Evolutionary conservation across 192 early-diverging fungal species (phyloP).

Genomic region (Coemansia sp.): DNA sequence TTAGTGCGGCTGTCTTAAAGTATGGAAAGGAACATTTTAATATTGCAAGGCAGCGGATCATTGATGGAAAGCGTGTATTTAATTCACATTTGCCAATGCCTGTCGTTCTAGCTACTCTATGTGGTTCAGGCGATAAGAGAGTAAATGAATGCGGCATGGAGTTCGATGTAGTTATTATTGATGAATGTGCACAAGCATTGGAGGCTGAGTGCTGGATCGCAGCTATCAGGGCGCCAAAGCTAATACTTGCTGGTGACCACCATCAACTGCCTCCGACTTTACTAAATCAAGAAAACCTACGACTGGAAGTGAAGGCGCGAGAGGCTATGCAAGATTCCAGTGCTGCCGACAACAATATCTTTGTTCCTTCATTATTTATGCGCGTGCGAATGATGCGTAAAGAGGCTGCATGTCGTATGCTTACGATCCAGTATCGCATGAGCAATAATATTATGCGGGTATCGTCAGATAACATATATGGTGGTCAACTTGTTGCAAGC

Average conservation of each 20-base stretch:
- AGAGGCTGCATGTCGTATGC: slow-evolving; percentile 1
- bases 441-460: not conserved
- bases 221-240: slow-evolving; percentile 60
- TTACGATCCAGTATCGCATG: slow-evolving; percentile 11
- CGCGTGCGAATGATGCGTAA: not conserved
- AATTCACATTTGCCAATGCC: slow-evolving; percentile 10
- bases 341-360: not conserved
- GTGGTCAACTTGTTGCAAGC: not conserved
- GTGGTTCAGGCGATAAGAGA: slow-evolving; percentile 54
- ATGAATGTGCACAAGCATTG: slow-evolving; percentile 76
- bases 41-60: too few relatives aligned
- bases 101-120: slow-evolving; percentile 76
- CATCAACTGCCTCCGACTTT: slow-evolving; percentile 79
- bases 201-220: slow-evolving; percentile 84
- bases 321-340: too few relatives aligned
- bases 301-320: not conserved
- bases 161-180: slow-evolving; percentile 80
- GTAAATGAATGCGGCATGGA: slow-evolving; percentile 27
- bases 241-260: slow-evolving; percentile 80
- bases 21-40: slow-evolving; percentile 13
- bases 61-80: too few relatives aligned
- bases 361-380: slow-evolving; percentile 7
- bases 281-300: slow-evolving; percentile 9
- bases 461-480: slow-evolving; percentile 1
- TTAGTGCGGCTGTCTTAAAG: slow-evolving; percentile 62